Evolutionary conservation across 192 early-diverging fungal genomes (phyloP), one percentile per base, ranked within the genome.

Genomic region (Dissophora ornata): DNA sequence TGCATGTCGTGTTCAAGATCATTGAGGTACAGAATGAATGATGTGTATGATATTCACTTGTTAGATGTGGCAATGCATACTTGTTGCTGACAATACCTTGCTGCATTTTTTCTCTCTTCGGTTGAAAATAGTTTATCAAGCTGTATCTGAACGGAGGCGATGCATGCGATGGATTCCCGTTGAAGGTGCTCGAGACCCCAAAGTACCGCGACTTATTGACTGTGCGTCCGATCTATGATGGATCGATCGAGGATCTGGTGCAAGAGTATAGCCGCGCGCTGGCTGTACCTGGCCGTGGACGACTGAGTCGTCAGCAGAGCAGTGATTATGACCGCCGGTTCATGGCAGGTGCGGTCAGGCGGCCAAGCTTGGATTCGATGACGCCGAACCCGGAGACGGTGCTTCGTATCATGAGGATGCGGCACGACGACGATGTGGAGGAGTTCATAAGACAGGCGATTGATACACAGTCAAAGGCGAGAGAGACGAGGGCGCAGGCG

Each of bases 61-160:
- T n/a, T 12, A 3, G 15, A 15, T n/a, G n/a, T n/a, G n/a, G n/a
- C n/a, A n/a, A n/a, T n/a, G n/a, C n/a, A n/a, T n/a, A n/a, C n/a
- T n/a, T n/a, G n/a, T n/a, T n/a, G n/a, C n/a, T n/a, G n/a, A n/a
- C n/a, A n/a, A n/a, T n/a, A n/a, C n/a, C n/a, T n/a, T n/a, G n/a
- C n/a, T n/a, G n/a, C n/a, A n/a, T n/a, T n/a, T n/a, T n/a, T n/a
- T n/a, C n/a, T n/a, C n/a, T n/a, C n/a, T n/a, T n/a, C n/a, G n/a
- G n/a, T n/a, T n/a, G n/a, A n/a, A n/a, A 29, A 29, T 38, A 92
- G 68, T 86, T 92, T 19, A 81, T 94, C 32, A 91, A 92, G 75
- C 74, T 88, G 56, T 87, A 90, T 56, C 87, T 92, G 70, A 87
- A 90, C 46, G 92, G 90, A 50, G 91, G 89, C 25, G 84, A 86